These are phyloP conservation scores for Saitozyma sp. DNA, from an alignment of 768 basidiomycete genomes.

Conservation along the genomic window DNA sequence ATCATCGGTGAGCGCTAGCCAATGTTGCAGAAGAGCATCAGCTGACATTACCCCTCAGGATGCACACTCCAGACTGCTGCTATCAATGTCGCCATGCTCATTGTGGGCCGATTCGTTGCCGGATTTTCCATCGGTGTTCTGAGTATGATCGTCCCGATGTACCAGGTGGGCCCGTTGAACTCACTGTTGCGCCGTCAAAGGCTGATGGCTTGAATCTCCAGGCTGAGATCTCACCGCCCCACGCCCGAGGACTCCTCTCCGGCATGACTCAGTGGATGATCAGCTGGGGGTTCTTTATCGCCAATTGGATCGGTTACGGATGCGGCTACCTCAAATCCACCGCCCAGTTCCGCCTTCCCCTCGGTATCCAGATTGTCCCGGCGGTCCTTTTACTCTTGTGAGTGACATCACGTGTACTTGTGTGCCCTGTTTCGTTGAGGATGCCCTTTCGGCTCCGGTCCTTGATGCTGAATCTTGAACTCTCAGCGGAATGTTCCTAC, in stretches of 20 bases:
- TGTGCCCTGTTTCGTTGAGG: no score
- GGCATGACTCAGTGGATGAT: constrained; percentile 65
- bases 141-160: constrained; percentile 48
- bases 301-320: constrained; percentile 65
- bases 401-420: no score
- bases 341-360: constrained; percentile 60
- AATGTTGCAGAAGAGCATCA: no score
- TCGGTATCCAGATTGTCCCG: constrained; percentile 61
- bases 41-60: no score
- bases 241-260: constrained; percentile 65
- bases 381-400: constrained; percentile 57
- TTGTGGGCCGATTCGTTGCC: constrained; percentile 43
- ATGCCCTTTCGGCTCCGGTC: no score
- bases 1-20: no score
- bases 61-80: constrained; percentile 66
- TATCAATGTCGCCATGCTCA: constrained; percentile 59
- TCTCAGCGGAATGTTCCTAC: constrained; percentile 31
- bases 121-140: constrained; percentile 47
- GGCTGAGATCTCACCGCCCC: constrained; percentile 67
- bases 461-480: background rate
- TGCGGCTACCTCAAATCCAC: constrained; percentile 59
- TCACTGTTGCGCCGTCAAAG: no score
- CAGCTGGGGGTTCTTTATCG: constrained; percentile 63
- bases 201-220: no score
- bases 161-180: no score